Evolutionary conservation across 148 eudicot genomes (phyloP), one percentile per base, ranked within the genome.

Genomic region (Chenopodium quinoa): DNA sequence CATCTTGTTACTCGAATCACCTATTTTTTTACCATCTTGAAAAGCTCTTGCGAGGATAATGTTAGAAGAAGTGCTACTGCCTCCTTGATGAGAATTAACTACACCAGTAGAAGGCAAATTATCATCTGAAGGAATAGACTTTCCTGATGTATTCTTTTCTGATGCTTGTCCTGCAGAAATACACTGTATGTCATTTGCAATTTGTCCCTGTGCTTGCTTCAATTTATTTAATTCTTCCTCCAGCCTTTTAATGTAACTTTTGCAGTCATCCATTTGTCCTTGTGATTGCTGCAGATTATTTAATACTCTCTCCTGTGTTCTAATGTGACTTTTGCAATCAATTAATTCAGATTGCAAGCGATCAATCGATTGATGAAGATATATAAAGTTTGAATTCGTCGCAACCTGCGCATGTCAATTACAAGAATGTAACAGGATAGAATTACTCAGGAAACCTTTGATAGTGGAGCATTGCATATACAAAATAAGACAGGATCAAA

Each of bases 81-180:
- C 44, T 37, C 44, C 7, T 37, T 37, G 44, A 37, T 37, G 44
- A 37, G 44, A 37, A 6, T 37, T 37, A 37, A 37, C 44, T 37
- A 37, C 44, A 37, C 44, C 44, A 47, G 74, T 34, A 54, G 37
- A 75, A 75, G 40, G 63, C 77, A 52, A 48, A 27, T n/a, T 19
- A 75, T 48, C 37, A 27, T 47, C 75, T 72, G 52, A 34, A 79
- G 80, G 63, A 69, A 48, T 25, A 48, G 11, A 19, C 65, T 75
- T 78, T 71, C 72, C 63, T 71, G 87, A 77, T 47, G 82, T 85
- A 46, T 82, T 82, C 56, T 80, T 82, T 71, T 75, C 75, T 58
- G 68, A 74, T 68, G 71, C 70, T 69, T 52, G 72, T 78, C 70
- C 81, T 47, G 46, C 32, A 27, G 50, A 76, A 17, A 25, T 62